Conservation (phyloP, 371 early-diverging fungal species). For the Lichtheimia ornata region DNA sequence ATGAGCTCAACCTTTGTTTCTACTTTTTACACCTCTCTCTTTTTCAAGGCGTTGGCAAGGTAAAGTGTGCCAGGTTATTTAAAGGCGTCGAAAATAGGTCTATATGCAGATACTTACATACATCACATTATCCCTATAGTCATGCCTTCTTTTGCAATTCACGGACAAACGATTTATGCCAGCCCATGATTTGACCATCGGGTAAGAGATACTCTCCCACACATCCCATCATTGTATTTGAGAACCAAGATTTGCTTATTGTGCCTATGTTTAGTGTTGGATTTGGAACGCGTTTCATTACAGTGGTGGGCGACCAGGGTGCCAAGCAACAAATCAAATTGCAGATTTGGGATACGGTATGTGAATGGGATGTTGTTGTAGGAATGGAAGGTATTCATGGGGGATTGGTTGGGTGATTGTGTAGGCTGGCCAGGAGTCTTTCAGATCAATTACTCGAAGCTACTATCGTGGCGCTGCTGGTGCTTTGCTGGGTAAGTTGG, state of each 20-base stretch:
- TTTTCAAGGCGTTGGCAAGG: not conserved
- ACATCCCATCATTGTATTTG: not conserved
- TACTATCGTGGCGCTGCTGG: conserved; percentile 98
- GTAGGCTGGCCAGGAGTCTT: conserved; percentile 94
- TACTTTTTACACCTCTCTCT: not conserved
- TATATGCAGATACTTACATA: conserved; percentile 2
- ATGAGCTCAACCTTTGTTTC: no score
- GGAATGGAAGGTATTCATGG: not conserved
- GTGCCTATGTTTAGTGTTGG: conserved; percentile 60
- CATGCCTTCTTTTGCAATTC: conserved; percentile 80
- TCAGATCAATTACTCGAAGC: conserved; percentile 93
- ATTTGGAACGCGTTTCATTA: conserved; percentile 81
- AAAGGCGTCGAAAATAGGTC: not conserved
- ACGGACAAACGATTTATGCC: conserved; percentile 84
- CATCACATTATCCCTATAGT: conserved; percentile 39
- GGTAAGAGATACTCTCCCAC: conserved; percentile 36
- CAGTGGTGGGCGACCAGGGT: conserved; percentile 50
- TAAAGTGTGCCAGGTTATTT: not conserved
- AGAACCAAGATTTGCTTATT: not conserved
- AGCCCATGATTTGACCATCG: conserved; percentile 86
- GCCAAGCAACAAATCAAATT: conserved; percentile 89
- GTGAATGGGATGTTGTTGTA: not conserved
- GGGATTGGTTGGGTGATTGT: not conserved
- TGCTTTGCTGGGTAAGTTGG: conserved; percentile 47
- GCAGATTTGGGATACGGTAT: conserved; percentile 99